These are phyloP conservation scores for Scytalidium sp. DNA, from an alignment of 2,329 filamentous ascomycete species.

Conservation along the genomic window DNA sequence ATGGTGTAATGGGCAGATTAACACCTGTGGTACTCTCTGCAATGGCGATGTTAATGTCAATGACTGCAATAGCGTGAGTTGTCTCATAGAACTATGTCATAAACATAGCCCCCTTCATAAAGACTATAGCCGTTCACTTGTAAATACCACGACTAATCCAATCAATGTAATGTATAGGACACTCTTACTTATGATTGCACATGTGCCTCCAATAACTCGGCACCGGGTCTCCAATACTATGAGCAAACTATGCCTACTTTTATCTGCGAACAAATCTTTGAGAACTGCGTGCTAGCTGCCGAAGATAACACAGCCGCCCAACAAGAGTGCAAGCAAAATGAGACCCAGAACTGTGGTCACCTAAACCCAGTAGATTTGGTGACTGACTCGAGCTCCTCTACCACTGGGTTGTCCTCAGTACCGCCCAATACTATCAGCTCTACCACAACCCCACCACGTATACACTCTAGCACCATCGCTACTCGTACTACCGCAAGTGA, in stretches of 20 bases:
- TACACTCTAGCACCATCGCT: too few relatives aligned
- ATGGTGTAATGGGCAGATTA: conserved; percentile 58
- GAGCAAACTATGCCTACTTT: conserved; percentile 56
- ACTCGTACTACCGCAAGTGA: too few relatives aligned
- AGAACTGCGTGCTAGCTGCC: conserved; percentile 41
- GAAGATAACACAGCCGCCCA: conserved; percentile 43
- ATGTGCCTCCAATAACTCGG: conserved; percentile 49
- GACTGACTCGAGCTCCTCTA: conserved; percentile 21
- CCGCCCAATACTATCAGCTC: too few relatives aligned
- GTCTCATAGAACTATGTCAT: too few relatives aligned
- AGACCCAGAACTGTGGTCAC: conserved; percentile 47
- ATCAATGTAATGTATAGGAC: conserved; percentile 33
- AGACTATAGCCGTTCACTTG: too few relatives aligned
- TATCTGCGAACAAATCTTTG: conserved; percentile 52
- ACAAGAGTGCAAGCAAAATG: conserved; percentile 39
- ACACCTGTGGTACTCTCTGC: conserved; percentile 61
- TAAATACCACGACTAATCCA: too few relatives aligned
- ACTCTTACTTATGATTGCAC: conserved; percentile 54
- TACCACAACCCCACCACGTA: too few relatives aligned
- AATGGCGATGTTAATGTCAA: conserved; percentile 46
- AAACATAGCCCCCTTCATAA: too few relatives aligned
- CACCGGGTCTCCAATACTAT: conserved; percentile 54
- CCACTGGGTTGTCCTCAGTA: too few relatives aligned
- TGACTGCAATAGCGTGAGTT: conserved; percentile 54
- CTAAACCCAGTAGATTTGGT: conserved; percentile 24